These are phyloP conservation scores for Adansonia digitata DNA, from an alignment of 345 rosid species.

Conservation along the genomic window DNA sequence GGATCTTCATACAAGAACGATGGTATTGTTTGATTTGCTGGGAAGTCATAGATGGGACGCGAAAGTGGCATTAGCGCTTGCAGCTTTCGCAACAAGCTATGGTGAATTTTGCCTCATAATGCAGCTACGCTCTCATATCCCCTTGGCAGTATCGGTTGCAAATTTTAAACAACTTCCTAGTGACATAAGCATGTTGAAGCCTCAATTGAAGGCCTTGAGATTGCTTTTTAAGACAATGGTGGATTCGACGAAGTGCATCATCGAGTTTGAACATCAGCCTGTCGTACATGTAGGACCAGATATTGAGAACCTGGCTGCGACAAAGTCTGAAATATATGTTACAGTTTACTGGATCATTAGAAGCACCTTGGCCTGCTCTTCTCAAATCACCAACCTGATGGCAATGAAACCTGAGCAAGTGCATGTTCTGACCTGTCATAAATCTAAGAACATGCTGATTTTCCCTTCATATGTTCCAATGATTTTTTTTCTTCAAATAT, in stretches of 20 bases:
- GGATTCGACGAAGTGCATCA: conserved; percentile 48
- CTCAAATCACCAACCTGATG: conserved; percentile 43
- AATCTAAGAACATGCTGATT: conserved; percentile 8
- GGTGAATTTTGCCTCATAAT: conserved; percentile 54
- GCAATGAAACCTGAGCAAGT: conserved; percentile 50
- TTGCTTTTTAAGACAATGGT: conserved; percentile 45
- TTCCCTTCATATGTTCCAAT: background rate
- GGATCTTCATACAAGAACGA: conserved; percentile 42
- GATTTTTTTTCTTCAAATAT: conserved; percentile 1
- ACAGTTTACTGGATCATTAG: conserved; percentile 64
- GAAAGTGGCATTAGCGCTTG: conserved; percentile 57
- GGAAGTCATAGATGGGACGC: conserved; percentile 68
- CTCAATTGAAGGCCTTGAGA: conserved; percentile 48
- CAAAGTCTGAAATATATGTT: conserved; percentile 41
- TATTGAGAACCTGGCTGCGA: conserved; percentile 29
- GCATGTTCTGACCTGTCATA: conserved; percentile 44
- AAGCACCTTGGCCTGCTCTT: conserved; percentile 52
- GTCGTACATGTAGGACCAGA: conserved; percentile 32
- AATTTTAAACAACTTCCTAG: conserved; percentile 48
- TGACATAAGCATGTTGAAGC: conserved; percentile 34
- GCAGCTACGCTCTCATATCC: conserved; percentile 39
- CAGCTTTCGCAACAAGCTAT: conserved; percentile 57
- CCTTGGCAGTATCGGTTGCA: conserved; percentile 55
- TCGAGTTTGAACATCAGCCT: conserved; percentile 52
- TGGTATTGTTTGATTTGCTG: conserved; percentile 54